Percentiles rank a stretch among this genome's conserved stretches.
phyloP scores from a whole-genome alignment of 257 asterid species.

The Scutellaria barbata region DNA sequence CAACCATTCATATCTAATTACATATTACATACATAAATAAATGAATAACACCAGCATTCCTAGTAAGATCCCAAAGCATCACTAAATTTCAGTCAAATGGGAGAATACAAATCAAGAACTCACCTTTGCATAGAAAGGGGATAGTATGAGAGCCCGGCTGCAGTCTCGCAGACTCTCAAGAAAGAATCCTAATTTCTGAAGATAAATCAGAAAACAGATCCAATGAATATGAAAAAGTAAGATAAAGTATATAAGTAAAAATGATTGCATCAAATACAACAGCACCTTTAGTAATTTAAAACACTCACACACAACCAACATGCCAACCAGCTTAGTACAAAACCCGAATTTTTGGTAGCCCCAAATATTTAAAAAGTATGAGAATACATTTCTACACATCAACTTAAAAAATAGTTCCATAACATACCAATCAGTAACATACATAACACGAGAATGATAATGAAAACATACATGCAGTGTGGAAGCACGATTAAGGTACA shows the following conservation, averaged over 20 bases:
- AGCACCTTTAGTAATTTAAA: slow-evolving; percentile 8
- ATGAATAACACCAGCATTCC: not conserved
- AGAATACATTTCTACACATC: not conserved
- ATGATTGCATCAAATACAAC: slow-evolving; percentile 19
- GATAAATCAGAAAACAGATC: slow-evolving; percentile 22
- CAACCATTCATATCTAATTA: slow-evolving; percentile 6
- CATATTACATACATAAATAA: not conserved
- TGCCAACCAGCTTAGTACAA: slow-evolving; percentile 18
- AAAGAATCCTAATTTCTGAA: slow-evolving; percentile 78
- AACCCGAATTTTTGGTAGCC: slow-evolving; percentile 1
- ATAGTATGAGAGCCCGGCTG: slow-evolving; percentile 62
- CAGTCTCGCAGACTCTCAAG: slow-evolving; percentile 77
- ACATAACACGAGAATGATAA: slow-evolving; percentile 20
- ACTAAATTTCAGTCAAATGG: slow-evolving; percentile 24
- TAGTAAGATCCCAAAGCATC: not conserved
- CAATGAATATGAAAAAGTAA: slow-evolving; percentile 9
- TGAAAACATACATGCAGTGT: slow-evolving; percentile 69
- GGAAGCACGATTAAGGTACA: slow-evolving; percentile 90
- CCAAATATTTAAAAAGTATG: slow-evolving; percentile 23
- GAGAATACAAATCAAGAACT: slow-evolving; percentile 18
- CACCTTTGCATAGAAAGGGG: slow-evolving; percentile 84
- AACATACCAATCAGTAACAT: slow-evolving; percentile 14
- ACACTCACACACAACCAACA: not conserved
- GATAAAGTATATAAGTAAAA: slow-evolving; percentile 11
- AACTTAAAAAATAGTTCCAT: not conserved